phyloP scores from a whole-genome alignment of 306 rosid species.

The Ormosia emarginata region DNA sequence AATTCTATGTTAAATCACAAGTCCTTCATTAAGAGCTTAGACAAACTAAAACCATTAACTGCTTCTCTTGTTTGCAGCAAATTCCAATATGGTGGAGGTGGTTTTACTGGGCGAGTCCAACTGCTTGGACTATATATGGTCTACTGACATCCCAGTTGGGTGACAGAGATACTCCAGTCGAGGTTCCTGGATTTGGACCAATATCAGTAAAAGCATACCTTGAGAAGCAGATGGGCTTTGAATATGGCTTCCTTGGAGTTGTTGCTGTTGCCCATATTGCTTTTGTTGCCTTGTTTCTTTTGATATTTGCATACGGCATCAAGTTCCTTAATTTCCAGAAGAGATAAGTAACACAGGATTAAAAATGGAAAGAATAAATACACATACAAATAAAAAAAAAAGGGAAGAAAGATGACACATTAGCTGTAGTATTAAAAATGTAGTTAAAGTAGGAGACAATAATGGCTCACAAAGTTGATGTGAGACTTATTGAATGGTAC shows the following conservation, averaged over 20 bases:
- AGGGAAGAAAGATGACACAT: background rate
- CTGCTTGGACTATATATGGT: constrained; percentile 58
- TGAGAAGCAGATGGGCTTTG: constrained; percentile 28
- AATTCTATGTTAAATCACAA: background rate
- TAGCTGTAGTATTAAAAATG: too few species aligned
- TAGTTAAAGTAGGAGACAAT: too few species aligned
- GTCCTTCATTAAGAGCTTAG: background rate
- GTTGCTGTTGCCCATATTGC: constrained; percentile 47
- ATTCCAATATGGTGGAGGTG: constrained; percentile 71
- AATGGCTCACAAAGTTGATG: too few species aligned
- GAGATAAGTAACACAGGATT: constrained; percentile 24
- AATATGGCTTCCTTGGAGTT: constrained; percentile 45
- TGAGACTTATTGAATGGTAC: too few species aligned
- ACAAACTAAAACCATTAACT: background rate
- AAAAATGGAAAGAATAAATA: background rate
- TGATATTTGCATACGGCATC: constrained; percentile 51
- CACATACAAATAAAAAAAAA: background rate
- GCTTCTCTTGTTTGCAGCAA: constrained; percentile 35
- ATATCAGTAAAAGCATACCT: constrained; percentile 38
- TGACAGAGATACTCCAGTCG: constrained; percentile 22
- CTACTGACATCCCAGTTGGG: constrained; percentile 57
- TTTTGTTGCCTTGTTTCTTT: constrained; percentile 32
- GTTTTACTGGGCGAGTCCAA: constrained; percentile 53
- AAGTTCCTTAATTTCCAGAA: constrained; percentile 52
- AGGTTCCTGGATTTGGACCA: constrained; percentile 32